phyloP scores from a whole-genome alignment of 495 filamentous ascomycete genomes.

The Schizothecium vesticola region DNA sequence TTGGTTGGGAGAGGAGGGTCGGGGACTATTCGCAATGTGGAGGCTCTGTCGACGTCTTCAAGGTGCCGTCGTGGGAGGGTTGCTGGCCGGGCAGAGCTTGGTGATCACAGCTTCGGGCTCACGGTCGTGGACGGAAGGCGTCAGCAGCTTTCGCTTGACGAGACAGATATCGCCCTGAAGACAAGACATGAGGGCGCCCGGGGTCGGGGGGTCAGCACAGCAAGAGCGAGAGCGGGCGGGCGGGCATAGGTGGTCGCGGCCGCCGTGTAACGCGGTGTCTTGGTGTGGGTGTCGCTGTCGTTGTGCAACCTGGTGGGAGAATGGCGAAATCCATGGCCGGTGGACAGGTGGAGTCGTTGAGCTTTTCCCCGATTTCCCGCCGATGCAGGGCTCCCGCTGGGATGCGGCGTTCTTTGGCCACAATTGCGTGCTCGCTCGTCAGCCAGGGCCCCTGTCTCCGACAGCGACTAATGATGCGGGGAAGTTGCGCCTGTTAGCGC shows the following conservation, averaged over 20 bases:
- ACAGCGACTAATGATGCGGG: conserved; percentile 15
- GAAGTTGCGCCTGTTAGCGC: conserved; percentile 16
- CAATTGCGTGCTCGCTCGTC: conserved; percentile 33
- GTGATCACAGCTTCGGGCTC: too few relatives aligned
- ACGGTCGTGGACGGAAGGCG: background rate
- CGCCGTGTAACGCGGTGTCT: background rate
- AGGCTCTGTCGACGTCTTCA: background rate
- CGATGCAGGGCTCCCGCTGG: conserved; percentile 7
- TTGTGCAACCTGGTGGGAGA: conserved; percentile 23
- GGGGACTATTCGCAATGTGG: background rate
- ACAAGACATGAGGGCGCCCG: background rate
- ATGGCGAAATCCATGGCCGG: conserved; percentile 29
- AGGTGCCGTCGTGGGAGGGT: background rate
- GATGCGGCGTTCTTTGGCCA: conserved; percentile 18
- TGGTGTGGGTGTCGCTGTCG: background rate
- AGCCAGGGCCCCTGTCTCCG: conserved; percentile 14
- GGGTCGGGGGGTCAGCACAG: background rate
- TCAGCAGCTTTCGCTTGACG: background rate
- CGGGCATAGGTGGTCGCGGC: background rate
- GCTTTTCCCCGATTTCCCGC: conserved; percentile 1
- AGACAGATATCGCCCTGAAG: background rate
- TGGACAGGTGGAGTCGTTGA: conserved; percentile 11
- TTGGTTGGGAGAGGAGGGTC: background rate
- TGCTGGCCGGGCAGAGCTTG: too few relatives aligned
- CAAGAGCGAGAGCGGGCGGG: too few relatives aligned